Base-by-base conservation (phyloP, 2,329 filamentous ascomycete species). In the Trichoderma breve region DNA sequence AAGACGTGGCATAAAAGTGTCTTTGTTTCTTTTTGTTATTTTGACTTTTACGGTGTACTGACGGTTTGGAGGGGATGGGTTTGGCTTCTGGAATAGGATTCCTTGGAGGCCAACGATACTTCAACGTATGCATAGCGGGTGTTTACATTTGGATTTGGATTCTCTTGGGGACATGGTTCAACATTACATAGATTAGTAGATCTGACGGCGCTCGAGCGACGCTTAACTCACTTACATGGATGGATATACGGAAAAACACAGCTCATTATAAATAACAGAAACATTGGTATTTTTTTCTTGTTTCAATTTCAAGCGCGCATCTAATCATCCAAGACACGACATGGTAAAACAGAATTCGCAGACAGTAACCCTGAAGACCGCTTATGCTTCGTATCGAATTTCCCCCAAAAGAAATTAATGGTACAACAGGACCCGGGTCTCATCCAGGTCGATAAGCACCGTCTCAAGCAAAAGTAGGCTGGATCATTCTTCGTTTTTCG, bases 111-210 rank as follows among this genome's bases (percentile, higher is more conserved):
- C 34, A 43, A 55, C 57, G 73, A 77, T 79, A 79, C 77, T 76
- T 80, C 79, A 80, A 80, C 79, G 77, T 80, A 80, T 80, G 76
- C 66, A 76, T 73, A 68, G 62, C 78, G 76, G 78, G 77, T 79
- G 78, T 75, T 15, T 26, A 21, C 30, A 18, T 36, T 79, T 79
- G 73, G n/a, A 18, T 36, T 55, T 55, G 15, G 11, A 15, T 26
- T 63, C 11, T 62, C 21, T 24, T 39, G 34, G 43, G 39, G 55
- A 18, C 43, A 60, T 47, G 63, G 64, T 69, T 72, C 70, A 72
- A 72, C 70, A 68, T 71, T 18, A 58, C 36, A 68, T 51, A 68
- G 24, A 71, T 55, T 26, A 36, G 55, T 65, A 67, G 34, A 71
- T 43, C 34, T 32, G 36, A 53, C 24, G 57, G 47, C 66, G 66